Evolutionary conservation across 805 yeast species (phyloP), one percentile per base, ranked within the genome.

Genomic region (Yarrowia sp.): DNA sequence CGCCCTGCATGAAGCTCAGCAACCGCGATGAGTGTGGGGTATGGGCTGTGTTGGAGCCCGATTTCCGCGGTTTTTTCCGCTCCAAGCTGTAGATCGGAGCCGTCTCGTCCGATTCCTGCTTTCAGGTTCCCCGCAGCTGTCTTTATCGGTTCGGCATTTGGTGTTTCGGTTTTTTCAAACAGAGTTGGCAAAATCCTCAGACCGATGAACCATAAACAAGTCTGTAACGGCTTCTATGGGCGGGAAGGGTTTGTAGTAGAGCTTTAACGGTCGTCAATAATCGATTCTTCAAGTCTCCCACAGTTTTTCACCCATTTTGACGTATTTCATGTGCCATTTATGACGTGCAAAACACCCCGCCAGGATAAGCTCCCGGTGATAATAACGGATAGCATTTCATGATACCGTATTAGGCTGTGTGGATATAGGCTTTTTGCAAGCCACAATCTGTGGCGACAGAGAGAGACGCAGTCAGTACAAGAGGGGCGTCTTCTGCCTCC

Each of bases 401-500:
- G 59, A 38, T 53, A 53, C 59, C 45, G 45, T 40, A 40, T 40
- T 53, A 53, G 59, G 59, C 45, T 22, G 59, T 38, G 14, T 10
- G 35, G 40, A 53, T 40, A 40, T 45, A 53, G 45, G 40, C 40
- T 48, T 15, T 19, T 8, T 15, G 45, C 59, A 53, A 53, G 59
- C 59, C 59, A 53, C 59, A 53, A 52, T 38, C n/a, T 53, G 59
- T 38, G 59, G 59, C 59, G 59, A 19, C 32, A 53, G 58, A 40
- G 45, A 52, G 58, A 16, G 35, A 19, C 16, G 36, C 52, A 12
- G 52, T 9, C 26, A 35, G 55, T 50, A 50, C 26, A 35, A 35
- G 56, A 50, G 14, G 56, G 22, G 40, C 4, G 38, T 8, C 55
- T 12, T 19, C 43, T n/a, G 11, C 10, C 40, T 16, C n/a, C n/a